These are phyloP conservation scores for Arthonia radiata DNA, from an alignment of 495 filamentous ascomycete genomes.

Conservation along the genomic window DNA sequence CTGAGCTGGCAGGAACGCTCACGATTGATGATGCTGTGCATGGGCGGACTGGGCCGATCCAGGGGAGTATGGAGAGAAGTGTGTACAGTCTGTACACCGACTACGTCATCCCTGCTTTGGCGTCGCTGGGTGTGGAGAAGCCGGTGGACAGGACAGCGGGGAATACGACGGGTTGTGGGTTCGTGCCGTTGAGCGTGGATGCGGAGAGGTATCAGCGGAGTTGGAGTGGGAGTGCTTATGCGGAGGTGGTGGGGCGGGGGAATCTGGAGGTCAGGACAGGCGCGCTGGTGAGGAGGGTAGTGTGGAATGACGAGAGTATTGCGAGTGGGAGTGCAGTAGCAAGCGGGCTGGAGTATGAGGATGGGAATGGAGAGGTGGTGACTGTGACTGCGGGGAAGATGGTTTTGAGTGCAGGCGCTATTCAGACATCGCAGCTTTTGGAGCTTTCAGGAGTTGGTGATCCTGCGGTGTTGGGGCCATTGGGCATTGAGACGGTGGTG, in stretches of 20 bases:
- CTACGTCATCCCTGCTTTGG: background rate
- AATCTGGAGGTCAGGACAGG: constrained; percentile 8
- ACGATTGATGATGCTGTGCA: background rate
- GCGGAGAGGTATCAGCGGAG: background rate
- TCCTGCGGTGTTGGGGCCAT: constrained; percentile 5
- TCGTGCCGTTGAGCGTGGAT: background rate
- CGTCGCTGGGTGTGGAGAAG: background rate
- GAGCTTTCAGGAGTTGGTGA: constrained; percentile 17
- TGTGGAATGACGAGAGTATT: constrained; percentile 3
- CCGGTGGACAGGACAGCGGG: background rate
- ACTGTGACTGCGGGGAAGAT: constrained; percentile 9
- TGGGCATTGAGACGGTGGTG: constrained; percentile 7
- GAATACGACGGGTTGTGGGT: background rate
- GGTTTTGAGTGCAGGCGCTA: constrained; percentile 9
- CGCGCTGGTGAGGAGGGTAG: constrained; percentile 2
- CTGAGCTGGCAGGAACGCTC: constrained; percentile 1
- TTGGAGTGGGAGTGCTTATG: background rate
- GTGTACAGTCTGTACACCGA: background rate
- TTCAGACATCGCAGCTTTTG: constrained; percentile 11
- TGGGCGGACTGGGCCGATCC: background rate
- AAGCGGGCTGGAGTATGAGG: no score
- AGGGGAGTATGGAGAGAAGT: background rate
- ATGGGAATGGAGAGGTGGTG: constrained; percentile 2
- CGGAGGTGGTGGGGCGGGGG: background rate
- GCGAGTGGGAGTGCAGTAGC: constrained; percentile 13